Conservation (phyloP, 306 rosid species). For the Prinsepia uniflora region DNA sequence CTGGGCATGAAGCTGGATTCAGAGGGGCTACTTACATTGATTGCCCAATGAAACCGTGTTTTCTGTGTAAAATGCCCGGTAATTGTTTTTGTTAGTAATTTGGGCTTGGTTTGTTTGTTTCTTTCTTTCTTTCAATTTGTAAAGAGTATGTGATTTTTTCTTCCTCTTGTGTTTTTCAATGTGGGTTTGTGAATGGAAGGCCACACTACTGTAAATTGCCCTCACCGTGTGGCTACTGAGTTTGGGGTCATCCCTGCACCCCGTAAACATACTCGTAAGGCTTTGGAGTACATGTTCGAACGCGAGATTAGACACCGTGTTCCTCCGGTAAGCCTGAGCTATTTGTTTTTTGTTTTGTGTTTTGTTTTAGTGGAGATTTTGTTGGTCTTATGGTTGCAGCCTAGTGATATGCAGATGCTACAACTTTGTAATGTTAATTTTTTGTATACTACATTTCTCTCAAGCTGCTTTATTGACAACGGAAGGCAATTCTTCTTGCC, state of each 20-base stretch:
- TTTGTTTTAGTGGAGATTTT: slow-evolving; percentile 1
- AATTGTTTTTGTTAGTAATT: neutral
- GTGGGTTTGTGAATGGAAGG: slow-evolving; percentile 51
- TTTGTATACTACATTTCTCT: no score
- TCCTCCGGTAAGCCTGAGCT: slow-evolving; percentile 45
- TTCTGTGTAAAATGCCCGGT: slow-evolving; percentile 95
- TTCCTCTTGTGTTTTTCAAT: slow-evolving; percentile 2
- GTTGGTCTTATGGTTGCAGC: neutral
- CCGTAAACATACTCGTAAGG: slow-evolving; percentile 49
- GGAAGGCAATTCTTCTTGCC: neutral
- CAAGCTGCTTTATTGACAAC: neutral
- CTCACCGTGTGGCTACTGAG: slow-evolving; percentile 76
- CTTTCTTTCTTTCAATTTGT: no score
- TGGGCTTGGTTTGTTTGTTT: neutral
- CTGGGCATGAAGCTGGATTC: slow-evolving; percentile 96
- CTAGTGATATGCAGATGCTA: neutral
- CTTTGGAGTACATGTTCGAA: slow-evolving; percentile 70
- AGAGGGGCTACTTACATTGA: slow-evolving; percentile 93
- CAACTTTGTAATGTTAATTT: slow-evolving; percentile 3
- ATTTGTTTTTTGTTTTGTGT: neutral
- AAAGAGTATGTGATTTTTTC: neutral
- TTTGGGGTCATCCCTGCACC: slow-evolving; percentile 83
- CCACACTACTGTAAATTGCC: slow-evolving; percentile 88
- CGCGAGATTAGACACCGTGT: slow-evolving; percentile 64
- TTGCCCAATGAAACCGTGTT: slow-evolving; percentile 99